A percentile compares a stretch with the other conserved stretches of the same genome.
These are phyloP conservation scores for Scedosporium aurantiacum DNA, from an alignment of 2,329 filamentous ascomycete genomes.

Conservation along the genomic window DNA sequence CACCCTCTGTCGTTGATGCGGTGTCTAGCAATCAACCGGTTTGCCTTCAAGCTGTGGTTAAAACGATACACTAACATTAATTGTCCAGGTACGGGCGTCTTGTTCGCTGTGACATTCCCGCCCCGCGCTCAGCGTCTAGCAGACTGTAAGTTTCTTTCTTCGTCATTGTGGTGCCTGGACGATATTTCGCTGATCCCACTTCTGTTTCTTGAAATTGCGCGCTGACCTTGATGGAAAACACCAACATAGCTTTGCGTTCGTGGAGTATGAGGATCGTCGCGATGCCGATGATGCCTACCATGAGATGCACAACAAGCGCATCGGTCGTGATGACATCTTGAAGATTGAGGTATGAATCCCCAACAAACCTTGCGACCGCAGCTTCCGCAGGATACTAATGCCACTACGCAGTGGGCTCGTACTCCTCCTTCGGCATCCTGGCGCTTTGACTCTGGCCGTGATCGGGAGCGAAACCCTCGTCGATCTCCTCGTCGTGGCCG, in stretches of 20 bases:
- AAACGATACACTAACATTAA: not conserved
- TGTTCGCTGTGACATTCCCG: slow-evolving; percentile 96
- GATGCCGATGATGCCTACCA: slow-evolving; percentile 98
- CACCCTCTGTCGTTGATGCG: not conserved
- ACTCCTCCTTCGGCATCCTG: slow-evolving; percentile 96
- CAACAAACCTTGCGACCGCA: not conserved
- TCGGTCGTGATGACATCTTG: slow-evolving; percentile 85
- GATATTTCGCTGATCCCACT: not conserved
- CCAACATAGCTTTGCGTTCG: slow-evolving; percentile 74
- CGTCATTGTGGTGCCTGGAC: no score
- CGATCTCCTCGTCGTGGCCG: slow-evolving; percentile 57
- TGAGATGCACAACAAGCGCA: slow-evolving; percentile 99
- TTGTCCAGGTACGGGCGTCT: slow-evolving; percentile 78
- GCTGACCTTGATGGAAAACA: not conserved
- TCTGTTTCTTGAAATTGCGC: not conserved
- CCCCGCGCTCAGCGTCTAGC: slow-evolving; percentile 84
- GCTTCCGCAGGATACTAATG: not conserved
- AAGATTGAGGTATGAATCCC: slow-evolving; percentile 74
- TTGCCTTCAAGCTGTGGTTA: not conserved
- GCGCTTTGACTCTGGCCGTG: slow-evolving; percentile 90
- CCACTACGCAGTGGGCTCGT: slow-evolving; percentile 69
- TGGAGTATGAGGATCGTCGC: slow-evolving; percentile 96
- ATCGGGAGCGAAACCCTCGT: slow-evolving; percentile 50
- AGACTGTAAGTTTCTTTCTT: slow-evolving; percentile 64
- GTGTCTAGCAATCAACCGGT: not conserved